Conservation (phyloP, 2,329 filamentous ascomycete species). For the Fusarium palustre region DNA sequence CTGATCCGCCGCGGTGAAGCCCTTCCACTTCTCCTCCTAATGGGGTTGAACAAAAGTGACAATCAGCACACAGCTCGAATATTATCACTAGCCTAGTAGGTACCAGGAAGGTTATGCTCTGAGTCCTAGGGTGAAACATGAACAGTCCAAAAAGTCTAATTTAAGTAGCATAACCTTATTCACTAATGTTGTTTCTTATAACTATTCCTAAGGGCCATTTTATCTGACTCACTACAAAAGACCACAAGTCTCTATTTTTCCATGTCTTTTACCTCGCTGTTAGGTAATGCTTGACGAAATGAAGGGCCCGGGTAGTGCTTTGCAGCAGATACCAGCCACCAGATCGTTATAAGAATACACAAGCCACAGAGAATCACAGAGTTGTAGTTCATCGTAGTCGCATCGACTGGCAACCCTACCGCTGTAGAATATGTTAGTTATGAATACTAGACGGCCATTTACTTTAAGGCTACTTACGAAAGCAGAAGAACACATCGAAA, state of each 20-base stretch:
- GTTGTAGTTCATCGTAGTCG: slow-evolving; percentile 45
- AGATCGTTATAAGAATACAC: slow-evolving; percentile 26
- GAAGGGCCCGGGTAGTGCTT: slow-evolving; percentile 40
- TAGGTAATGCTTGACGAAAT: slow-evolving; percentile 9
- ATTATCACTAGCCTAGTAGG: no score
- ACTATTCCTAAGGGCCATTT: no score
- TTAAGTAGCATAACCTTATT: no score
- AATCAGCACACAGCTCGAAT: neutral
- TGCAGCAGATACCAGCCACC: slow-evolving; percentile 41
- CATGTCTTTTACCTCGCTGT: neutral
- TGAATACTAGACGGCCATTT: neutral
- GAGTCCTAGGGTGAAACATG: no score
- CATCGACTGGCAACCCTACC: slow-evolving; percentile 39
- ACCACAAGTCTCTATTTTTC: neutral
- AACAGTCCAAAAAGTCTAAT: no score
- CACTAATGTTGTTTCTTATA: no score
- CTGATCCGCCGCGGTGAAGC: neutral
- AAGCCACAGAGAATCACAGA: slow-evolving; percentile 40
- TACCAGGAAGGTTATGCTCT: no score
- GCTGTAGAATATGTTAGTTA: slow-evolving; percentile 23
- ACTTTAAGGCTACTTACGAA: slow-evolving; percentile 34
- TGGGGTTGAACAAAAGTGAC: neutral
- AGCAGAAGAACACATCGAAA: slow-evolving; percentile 46
- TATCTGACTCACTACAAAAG: neutral
- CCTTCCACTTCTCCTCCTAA: neutral